Base-by-base conservation (phyloP, 768 basidiomycete genomes). In the Rhodosporidiobolus odoratus region DNA sequence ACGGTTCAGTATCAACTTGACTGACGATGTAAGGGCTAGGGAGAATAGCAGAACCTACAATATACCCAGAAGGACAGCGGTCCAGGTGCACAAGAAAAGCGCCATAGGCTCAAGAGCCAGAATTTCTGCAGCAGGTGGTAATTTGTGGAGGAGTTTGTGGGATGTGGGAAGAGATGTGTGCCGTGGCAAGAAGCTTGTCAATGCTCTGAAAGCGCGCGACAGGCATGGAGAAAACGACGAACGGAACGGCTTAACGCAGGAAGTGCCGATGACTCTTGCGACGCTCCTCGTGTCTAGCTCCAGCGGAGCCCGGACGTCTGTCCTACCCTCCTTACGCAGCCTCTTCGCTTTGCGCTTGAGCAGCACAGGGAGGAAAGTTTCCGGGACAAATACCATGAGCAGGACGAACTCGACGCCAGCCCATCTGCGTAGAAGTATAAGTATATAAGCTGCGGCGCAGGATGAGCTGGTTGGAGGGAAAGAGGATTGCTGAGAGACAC, bases 221-320 rank as follows among this genome's bases (percentile, higher is more conserved):
- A 15, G 10, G 37, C 2, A 27, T 13, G 8, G 1, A 10, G 19
- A 13, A 4, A 25, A 8, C 4, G 25, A 80, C 88, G 62, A 77
- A 89, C 89, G 81, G 78, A 93, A 91, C 1, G 91, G 90, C 12
- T 81, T 85, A 62, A 83, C 86, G 72, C 87, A 86, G 73, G 87
- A 89, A 67, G 85, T 74, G 21, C 82, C 40, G 37, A 92, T 81
- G 1, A 86, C 84, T 19, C 74, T 72, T 5, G 78, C 35, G 16
- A 91, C 77, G 53, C 81, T 82, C 38, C 79, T 80, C 30, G 85
- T 78, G 8, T 79, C 78, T 47, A 78, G 80, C 59, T 92, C 91
- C 5, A 87, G 70, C 2, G 87, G 86, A 0, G 89, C 84, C 85
- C 73, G 85, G 86, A 15, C 81, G 76, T 8, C 77, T 34, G 69